These are phyloP conservation scores for Phascolomyces articulosus DNA, from an alignment of 371 early-diverging fungal genomes.

Conservation along the genomic window DNA sequence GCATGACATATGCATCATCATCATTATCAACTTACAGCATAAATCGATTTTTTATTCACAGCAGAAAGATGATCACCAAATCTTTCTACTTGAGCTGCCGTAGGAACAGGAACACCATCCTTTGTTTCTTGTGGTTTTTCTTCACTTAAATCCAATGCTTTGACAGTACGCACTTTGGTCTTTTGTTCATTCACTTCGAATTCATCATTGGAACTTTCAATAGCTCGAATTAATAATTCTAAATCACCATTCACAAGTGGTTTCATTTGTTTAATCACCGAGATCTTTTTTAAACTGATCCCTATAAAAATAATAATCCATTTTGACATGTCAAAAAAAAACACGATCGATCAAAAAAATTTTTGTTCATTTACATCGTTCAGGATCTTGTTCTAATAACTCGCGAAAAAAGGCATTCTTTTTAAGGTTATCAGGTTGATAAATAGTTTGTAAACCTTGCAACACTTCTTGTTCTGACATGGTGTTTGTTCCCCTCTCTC, in stretches of 20 bases:
- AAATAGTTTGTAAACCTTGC: slow-evolving; percentile 6
- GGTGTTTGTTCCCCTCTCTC: neutral
- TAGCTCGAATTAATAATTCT: slow-evolving; percentile 30
- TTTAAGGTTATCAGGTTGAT: slow-evolving; percentile 35
- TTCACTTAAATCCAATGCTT: slow-evolving; percentile 14
- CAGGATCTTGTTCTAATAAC: slow-evolving; percentile 41
- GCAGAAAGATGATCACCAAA: slow-evolving; percentile 17
- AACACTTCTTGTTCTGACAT: slow-evolving; percentile 6
- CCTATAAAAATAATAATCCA: slow-evolving; percentile 22
- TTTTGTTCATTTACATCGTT: slow-evolving; percentile 50
- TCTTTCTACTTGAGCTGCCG: slow-evolving; percentile 6
- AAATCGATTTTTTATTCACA: slow-evolving; percentile 41
- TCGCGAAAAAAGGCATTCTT: slow-evolving; percentile 50
- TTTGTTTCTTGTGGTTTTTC: slow-evolving; percentile 14
- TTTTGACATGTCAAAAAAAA: neutral
- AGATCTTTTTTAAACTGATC: slow-evolving; percentile 45
- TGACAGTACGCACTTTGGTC: slow-evolving; percentile 34
- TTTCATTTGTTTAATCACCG: slow-evolving; percentile 48
- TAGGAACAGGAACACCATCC: neutral
- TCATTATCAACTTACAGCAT: slow-evolving; percentile 38
- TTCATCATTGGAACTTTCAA: slow-evolving; percentile 20
- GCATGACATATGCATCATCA: no score
- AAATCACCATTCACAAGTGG: slow-evolving; percentile 37
- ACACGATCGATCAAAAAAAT: no score
- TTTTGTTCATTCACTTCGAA: slow-evolving; percentile 45